Base-by-base conservation (phyloP, 2,329 filamentous ascomycete species). In the Phyllosticta paracitricarpa region DNA sequence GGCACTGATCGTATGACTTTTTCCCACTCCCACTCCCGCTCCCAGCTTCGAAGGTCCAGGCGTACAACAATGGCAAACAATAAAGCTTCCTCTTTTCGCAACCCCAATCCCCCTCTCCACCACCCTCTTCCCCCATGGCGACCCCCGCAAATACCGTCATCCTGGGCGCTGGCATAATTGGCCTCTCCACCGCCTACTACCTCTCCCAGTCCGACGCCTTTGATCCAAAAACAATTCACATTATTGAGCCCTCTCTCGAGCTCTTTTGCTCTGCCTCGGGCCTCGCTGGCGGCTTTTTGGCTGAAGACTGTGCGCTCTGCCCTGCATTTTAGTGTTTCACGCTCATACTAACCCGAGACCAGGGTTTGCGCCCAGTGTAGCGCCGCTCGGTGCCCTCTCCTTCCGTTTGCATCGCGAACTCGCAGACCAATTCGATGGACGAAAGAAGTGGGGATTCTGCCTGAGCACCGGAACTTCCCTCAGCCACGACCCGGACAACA, bases 241-340 rank as follows among this genome's bases (percentile, higher is more conserved):
- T 87, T 24, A 64, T 87, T 51, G 84, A 87, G 66, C 76, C 81
- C 5, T 81, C 81, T 4, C 71, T 78, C 0, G 71, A 83, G 64
- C 79, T 92, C 33, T 90, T 92, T 72, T 81, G 83, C 10, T 89
- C 86, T 30, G 88, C 89, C 0, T 91, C 87, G 2, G 88, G 89
- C 1, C 85, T 83, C 65, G 87, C 88, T 0, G 89, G 81, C 19
- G 89, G 89, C 0, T 93, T 92, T 68, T 69, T 92, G 8, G 88
- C 88, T 0, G 79, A 78, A 35, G 86, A 92, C 71, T 92, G 88
- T 77, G 68, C 19, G 56, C 22, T 25, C n/a, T n/a, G 10, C 33
- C 35, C n/a, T 19, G 51, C 48, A 14, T 12, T 48, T 4, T 3
- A 19, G 6, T n/a, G 58, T 28, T 51, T 6, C 25, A 25, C 51